Evolutionary conservation across 345 rosid species (phyloP).

Genomic region (Heritiera littoralis): DNA sequence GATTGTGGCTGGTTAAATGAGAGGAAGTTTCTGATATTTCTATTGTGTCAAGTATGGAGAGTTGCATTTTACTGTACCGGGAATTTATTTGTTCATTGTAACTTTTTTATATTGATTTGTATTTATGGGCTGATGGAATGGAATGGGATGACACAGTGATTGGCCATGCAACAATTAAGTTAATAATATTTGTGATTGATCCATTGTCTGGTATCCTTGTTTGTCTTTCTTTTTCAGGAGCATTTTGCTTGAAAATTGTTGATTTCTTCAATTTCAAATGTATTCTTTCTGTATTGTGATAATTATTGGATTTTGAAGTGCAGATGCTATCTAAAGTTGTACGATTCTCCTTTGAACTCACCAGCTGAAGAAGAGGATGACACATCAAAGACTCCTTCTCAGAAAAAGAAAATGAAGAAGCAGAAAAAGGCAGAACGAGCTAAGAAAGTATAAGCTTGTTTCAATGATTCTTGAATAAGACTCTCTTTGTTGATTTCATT

Average conservation of each 20-base stretch:
- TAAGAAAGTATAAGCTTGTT: conserved; percentile 63
- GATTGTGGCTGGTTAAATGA: conserved; percentile 4
- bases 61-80: neutral
- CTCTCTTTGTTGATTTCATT: conserved; percentile 23
- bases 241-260: neutral
- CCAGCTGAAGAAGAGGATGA: conserved; percentile 72
- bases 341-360: conserved; percentile 79
- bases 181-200: neutral
- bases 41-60: neutral
- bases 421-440: conserved; percentile 97
- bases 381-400: conserved; percentile 81
- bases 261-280: neutral
- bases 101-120: neutral
- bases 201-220: neutral
- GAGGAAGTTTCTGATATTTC: neutral
- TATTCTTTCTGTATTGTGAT: neutral
- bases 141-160: neutral
- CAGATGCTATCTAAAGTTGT: conserved; percentile 91
- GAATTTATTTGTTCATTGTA: no score
- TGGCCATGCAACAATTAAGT: neutral
- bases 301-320: conserved; percentile 29
- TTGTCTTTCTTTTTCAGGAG: neutral
- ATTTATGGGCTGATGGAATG: neutral
- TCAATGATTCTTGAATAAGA: neutral
- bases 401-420: conserved; percentile 91